These are phyloP conservation scores for Alternaria angustiovoidea DNA, from an alignment of 2,329 filamentous ascomycete genomes.

Conservation along the genomic window DNA sequence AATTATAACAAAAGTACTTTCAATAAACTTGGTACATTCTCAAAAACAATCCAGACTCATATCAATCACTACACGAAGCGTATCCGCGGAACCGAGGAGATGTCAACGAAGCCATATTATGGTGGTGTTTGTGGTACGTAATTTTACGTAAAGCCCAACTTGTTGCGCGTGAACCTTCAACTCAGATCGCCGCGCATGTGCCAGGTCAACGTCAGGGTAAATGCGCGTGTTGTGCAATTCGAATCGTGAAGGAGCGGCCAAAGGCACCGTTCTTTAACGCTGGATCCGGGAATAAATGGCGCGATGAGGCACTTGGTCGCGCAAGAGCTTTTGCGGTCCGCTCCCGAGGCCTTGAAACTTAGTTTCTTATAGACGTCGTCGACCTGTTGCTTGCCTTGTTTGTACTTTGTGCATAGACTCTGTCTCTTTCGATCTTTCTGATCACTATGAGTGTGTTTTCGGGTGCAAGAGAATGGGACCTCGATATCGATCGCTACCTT, in stretches of 20 bases:
- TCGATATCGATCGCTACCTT: constrained; percentile 80
- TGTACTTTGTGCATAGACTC: neutral
- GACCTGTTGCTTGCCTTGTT: neutral
- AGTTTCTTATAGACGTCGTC: neutral
- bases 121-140: constrained; percentile 15
- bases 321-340: neutral
- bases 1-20: neutral
- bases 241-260: neutral
- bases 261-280: neutral
- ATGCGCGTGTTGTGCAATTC: neutral
- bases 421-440: neutral
- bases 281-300: neutral
- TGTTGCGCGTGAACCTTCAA: constrained; percentile 1
- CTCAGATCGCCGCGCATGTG: constrained; percentile 4
- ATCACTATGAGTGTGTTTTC: constrained; percentile 6
- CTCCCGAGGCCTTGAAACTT: neutral
- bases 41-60: neutral
- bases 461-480: constrained; percentile 53
- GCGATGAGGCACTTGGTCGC: neutral
- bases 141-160: constrained; percentile 17
- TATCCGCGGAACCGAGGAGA: constrained; percentile 19
- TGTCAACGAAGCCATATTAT: constrained; percentile 5
- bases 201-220: constrained; percentile 2
- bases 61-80: neutral
- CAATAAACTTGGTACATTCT: neutral